These are phyloP conservation scores for Mycena capillaripes DNA, from an alignment of 768 basidiomycete genomes.

Conservation along the genomic window DNA sequence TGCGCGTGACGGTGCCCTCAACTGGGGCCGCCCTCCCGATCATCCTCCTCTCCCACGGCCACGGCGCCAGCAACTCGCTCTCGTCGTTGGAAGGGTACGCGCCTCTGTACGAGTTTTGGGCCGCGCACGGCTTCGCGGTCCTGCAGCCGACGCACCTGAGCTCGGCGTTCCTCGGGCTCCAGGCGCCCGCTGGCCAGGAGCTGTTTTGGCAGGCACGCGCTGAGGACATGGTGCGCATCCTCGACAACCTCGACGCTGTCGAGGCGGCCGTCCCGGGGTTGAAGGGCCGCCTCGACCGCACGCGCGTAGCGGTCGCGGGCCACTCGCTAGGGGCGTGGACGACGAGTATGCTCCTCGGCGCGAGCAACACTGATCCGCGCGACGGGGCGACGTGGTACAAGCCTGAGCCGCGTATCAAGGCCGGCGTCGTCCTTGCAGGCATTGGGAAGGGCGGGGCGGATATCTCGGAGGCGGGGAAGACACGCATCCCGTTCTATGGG, in stretches of 20 bases:
- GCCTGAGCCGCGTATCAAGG: not conserved
- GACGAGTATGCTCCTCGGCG: slow-evolving; percentile 1
- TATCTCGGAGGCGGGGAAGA: not conserved
- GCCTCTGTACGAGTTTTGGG: not conserved
- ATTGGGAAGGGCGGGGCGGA: not conserved
- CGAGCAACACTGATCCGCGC: slow-evolving; percentile 1
- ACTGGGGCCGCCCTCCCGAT: not conserved
- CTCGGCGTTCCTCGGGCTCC: slow-evolving; percentile 7
- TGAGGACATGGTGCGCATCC: slow-evolving; percentile 8
- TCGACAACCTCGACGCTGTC: slow-evolving; percentile 2
- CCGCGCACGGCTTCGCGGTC: slow-evolving; percentile 9
- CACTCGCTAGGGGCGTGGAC: slow-evolving; percentile 7
- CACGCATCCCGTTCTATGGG: not conserved
- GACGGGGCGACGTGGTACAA: slow-evolving; percentile 3
- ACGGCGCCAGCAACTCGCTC: not conserved
- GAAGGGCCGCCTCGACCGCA: not conserved
- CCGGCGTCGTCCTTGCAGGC: not conserved
- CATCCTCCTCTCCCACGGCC: not conserved
- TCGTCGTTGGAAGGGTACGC: not conserved
- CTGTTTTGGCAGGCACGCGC: slow-evolving; percentile 11
- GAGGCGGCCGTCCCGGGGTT: not conserved
- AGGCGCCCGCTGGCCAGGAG: slow-evolving; percentile 1
- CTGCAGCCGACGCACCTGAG: slow-evolving; percentile 6
- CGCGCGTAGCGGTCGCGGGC: not conserved
- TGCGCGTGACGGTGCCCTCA: slow-evolving; percentile 3